Base-by-base conservation (phyloP, 192 early-diverging fungal species). In the Dimargaris cristalligena region DNA sequence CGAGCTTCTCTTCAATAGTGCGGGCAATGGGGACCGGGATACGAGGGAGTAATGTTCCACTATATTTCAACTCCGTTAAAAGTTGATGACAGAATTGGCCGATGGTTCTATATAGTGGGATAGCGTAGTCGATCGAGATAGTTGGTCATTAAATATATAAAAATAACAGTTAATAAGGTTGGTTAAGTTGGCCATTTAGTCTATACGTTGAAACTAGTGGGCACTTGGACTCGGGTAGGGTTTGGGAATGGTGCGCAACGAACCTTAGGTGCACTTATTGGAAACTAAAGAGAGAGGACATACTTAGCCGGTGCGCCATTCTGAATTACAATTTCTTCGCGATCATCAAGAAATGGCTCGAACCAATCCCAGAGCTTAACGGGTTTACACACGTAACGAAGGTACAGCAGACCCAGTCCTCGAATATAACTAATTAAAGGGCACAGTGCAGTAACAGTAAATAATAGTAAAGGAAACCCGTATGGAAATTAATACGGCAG, bases 1-100 rank as follows among this genome's bases (percentile, higher is more conserved):
- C 55, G 20, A 91, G 47, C 46, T 87, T 87, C 45, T 74, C 64
- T 46, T 80, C 78, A 41, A 91, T 66, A 41, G 87, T 83, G 25
- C 86, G 73, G 18, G 84, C 86, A 60, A 91, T 81, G 10, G 84
- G 79, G 1, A 89, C 82, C 0, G 89, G 89, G 59, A 91, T 91
- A 50, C 89, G 74, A 18, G 89, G 89, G 25, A 91, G 59, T 44
- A 91, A 87, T 10, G 86, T 86, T 3, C 85, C 86, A 23, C 80
- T 62, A 68, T 79, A 91, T 66, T 91, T 91, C 62, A 78, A 72
- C 2, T 89, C 87, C 20, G 76, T 79, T 22, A 91, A 59, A 28
- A 91, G 72, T 58, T 75, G 75, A 0, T 73, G 67, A 31, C 75
- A 76, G 59, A 91, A 65, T 35, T 77, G 71, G 9, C 87, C 89